These are phyloP conservation scores for Mucor piriformis DNA, from an alignment of 371 early-diverging fungal species.

Conservation along the genomic window DNA sequence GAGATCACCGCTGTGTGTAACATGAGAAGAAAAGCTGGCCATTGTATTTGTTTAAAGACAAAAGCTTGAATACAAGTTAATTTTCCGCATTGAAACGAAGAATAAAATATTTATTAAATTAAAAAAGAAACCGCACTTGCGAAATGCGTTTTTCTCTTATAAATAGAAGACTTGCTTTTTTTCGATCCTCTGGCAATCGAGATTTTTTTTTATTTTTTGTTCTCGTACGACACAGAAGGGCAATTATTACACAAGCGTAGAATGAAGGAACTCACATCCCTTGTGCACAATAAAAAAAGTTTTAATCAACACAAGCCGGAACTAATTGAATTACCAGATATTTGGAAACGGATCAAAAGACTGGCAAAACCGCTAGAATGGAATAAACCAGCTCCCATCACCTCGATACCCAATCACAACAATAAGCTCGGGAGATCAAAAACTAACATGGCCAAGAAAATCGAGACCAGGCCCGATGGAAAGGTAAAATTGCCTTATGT, in stretches of 20 bases:
- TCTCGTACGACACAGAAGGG: neutral
- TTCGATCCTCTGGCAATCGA: neutral
- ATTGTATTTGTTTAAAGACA: too few relatives aligned
- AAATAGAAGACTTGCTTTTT: neutral
- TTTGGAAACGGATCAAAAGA: neutral
- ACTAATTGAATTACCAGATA: conserved; percentile 1
- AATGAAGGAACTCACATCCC: too few relatives aligned
- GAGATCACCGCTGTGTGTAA: conserved; percentile 3
- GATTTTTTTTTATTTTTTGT: neutral
- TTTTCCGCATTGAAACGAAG: too few relatives aligned
- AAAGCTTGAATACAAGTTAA: too few relatives aligned
- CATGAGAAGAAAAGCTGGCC: neutral
- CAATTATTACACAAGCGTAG: neutral
- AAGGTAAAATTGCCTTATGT: too few relatives aligned
- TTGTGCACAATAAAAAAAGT: too few relatives aligned
- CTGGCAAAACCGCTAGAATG: neutral
- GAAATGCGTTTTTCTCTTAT: neutral
- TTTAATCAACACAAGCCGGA: too few relatives aligned
- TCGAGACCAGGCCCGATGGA: too few relatives aligned
- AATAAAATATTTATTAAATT: neutral
- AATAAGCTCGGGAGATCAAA: too few relatives aligned
- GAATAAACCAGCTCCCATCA: too few relatives aligned
- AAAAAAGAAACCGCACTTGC: neutral
- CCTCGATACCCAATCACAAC: too few relatives aligned
- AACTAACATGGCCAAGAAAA: too few relatives aligned